Evolutionary conservation across 495 filamentous ascomycete species (phyloP), one percentile per base, ranked within the genome.

Genomic region (Podospora anserina): DNA sequence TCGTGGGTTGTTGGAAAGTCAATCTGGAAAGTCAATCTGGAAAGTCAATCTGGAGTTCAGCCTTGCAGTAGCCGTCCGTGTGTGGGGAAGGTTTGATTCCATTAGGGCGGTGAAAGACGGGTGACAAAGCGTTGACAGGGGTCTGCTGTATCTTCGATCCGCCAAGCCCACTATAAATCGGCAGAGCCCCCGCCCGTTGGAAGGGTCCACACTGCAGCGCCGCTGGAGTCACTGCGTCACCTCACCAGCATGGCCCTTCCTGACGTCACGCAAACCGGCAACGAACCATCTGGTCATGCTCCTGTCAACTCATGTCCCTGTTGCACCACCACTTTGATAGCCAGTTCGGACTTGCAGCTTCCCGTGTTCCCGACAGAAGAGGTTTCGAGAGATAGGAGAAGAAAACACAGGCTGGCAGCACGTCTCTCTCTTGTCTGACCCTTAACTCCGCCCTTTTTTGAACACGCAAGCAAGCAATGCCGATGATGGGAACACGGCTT

Each of bases 401-500:
- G 64, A 65, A 65, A 66, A 64, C 39, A 49, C 39, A 49, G 6
- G 39, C 39, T 49, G 39, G 13, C 39, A 18, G 34, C 20, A 23
- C 23, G 23, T 23, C 23, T 23, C 23, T 23, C 23, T 13, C 57
- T 15, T 59, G 9, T 7, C 39, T 32, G 30, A 32, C 7, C 39
- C 39, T 49, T 49, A 49, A 49, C 39, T 49, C 39, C 39, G 39
- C 1, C 39, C 13, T 13, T 18, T 49, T 13, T 1, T 49, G 7
- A 16, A 49, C 39, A 49, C 39, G 13, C 39, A 49, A 3, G 13
- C 39, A 49, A 5, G 39, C 39, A 49, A 49, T 49, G 39, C 39
- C 39, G 15, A 49, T 49, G 39, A 49, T 13, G 39, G 39, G 39
- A 11, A 49, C 39, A 49, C 39, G 39, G 39, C 39, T 16, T 16